Conservation (phyloP, 495 filamentous ascomycete species). For the Penicillium manginii region DNA sequence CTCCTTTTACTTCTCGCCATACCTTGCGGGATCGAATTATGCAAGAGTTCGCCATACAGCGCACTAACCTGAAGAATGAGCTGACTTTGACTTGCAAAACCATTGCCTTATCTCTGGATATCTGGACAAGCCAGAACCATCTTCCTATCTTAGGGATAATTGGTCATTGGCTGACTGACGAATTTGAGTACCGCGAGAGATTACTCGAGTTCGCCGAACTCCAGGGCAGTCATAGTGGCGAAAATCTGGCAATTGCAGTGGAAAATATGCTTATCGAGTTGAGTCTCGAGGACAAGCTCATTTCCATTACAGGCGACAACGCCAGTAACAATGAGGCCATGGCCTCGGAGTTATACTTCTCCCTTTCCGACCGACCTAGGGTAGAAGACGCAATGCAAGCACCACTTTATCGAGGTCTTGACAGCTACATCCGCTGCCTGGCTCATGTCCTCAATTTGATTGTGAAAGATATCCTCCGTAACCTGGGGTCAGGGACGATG, state of each 20-base stretch:
- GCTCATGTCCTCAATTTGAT: conserved; percentile 21
- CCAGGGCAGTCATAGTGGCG: conserved; percentile 15
- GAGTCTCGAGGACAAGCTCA: neutral
- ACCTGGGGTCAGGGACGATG: conserved; percentile 4
- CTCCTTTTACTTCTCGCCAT: conserved; percentile 11
- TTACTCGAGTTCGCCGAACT: conserved; percentile 17
- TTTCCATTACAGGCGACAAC: conserved; percentile 8
- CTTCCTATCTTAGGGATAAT: conserved; percentile 16
- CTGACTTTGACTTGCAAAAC: conserved; percentile 15
- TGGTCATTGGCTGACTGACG: conserved; percentile 21
- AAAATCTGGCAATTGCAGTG: conserved; percentile 16
- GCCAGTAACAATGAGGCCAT: conserved; percentile 7
- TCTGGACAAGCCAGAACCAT: conserved; percentile 19
- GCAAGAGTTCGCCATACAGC: conserved; percentile 12
- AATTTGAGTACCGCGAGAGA: conserved; percentile 18
- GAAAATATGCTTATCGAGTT: conserved; percentile 10
- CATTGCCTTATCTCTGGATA: neutral
- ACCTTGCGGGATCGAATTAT: conserved; percentile 9
- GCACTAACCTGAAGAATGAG: conserved; percentile 9
- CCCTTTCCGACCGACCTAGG: neutral
- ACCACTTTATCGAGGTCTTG: conserved; percentile 1
- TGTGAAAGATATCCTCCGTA: conserved; percentile 17
- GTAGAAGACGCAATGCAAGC: conserved; percentile 2
- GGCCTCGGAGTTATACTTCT: conserved; percentile 11
- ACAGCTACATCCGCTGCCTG: conserved; percentile 22